Conservation (phyloP, 2,329 filamentous ascomycete genomes). For the Trichoderma lentiforme region DNA sequence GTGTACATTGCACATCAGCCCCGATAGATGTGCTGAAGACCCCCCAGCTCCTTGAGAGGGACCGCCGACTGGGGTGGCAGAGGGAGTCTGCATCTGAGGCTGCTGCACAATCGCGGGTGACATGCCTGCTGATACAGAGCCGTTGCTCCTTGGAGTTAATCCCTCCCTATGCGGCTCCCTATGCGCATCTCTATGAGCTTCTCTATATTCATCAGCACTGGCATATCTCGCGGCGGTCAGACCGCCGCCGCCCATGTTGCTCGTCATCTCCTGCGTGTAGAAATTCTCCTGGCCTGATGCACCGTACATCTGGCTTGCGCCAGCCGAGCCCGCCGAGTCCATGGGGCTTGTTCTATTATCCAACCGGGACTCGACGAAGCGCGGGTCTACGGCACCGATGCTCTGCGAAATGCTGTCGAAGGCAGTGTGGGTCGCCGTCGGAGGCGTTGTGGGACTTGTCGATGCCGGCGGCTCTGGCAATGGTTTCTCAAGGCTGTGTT, state of each 20-base stretch:
- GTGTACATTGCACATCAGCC: slow-evolving; percentile 68
- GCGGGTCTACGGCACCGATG: slow-evolving; percentile 17
- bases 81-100: slow-evolving; percentile 22
- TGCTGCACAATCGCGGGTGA: slow-evolving; percentile 50
- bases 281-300: slow-evolving; percentile 30
- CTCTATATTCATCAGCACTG: slow-evolving; percentile 27
- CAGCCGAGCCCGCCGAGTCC: slow-evolving; percentile 42
- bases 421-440: slow-evolving; percentile 31
- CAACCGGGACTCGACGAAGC: slow-evolving; percentile 28
- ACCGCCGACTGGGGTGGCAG: slow-evolving; percentile 35
- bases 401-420: slow-evolving; percentile 33
- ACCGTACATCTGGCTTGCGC: slow-evolving; percentile 36
- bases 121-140: slow-evolving; percentile 53
- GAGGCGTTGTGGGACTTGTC: slow-evolving; percentile 27
- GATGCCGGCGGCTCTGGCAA: slow-evolving; percentile 47
- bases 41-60: slow-evolving; percentile 45
- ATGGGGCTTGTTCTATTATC: slow-evolving; percentile 47
- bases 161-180: slow-evolving; percentile 44
- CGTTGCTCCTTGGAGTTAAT: slow-evolving; percentile 50
- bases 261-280: slow-evolving; percentile 39
- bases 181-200: slow-evolving; percentile 41
- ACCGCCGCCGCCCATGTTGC: slow-evolving; percentile 44
- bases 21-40: slow-evolving; percentile 58
- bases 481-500: slow-evolving; percentile 57
- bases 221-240: slow-evolving; percentile 43